These are phyloP conservation scores for Entomophthora muscae DNA, from an alignment of 371 early-diverging fungal genomes.

Conservation along the genomic window DNA sequence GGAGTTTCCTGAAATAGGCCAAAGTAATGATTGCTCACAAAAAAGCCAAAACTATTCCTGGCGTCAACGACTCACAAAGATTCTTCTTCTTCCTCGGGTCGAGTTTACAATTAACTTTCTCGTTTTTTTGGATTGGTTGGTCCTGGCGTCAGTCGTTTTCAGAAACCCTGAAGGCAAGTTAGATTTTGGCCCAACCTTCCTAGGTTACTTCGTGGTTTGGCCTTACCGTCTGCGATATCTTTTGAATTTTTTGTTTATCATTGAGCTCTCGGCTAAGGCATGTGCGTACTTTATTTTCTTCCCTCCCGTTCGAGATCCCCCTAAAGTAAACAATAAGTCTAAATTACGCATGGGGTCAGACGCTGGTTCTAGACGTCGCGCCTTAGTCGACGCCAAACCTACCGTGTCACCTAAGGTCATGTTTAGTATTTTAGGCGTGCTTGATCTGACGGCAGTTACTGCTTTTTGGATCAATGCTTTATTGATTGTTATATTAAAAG, in stretches of 20 bases:
- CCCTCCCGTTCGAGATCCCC: not conserved
- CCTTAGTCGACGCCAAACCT: no score
- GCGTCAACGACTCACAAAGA: not conserved
- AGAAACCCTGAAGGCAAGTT: not conserved
- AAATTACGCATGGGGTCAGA: no score
- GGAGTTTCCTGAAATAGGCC: not conserved
- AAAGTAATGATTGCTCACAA: not conserved
- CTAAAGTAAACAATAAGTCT: not conserved
- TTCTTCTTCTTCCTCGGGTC: not conserved
- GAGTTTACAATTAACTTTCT: not conserved
- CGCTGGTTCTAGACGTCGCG: no score
- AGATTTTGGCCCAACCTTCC: not conserved
- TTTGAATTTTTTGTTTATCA: not conserved
- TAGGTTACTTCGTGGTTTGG: not conserved
- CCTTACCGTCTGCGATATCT: not conserved
- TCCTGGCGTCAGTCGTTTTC: not conserved
- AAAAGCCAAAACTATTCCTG: not conserved
- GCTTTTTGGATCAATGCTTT: conserved; percentile 3
- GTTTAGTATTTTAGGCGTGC: not conserved
- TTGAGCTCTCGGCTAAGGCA: not conserved
- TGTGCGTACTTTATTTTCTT: not conserved
- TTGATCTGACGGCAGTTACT: not conserved
- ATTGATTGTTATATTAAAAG: not conserved
- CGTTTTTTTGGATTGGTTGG: conserved; percentile 1
- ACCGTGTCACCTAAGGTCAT: not conserved